A percentile compares a stretch with the other conserved stretches of the same genome.
Conservation (phyloP, 1,139 yeast genomes). For the Wickerhamiella infanticola region DNA sequence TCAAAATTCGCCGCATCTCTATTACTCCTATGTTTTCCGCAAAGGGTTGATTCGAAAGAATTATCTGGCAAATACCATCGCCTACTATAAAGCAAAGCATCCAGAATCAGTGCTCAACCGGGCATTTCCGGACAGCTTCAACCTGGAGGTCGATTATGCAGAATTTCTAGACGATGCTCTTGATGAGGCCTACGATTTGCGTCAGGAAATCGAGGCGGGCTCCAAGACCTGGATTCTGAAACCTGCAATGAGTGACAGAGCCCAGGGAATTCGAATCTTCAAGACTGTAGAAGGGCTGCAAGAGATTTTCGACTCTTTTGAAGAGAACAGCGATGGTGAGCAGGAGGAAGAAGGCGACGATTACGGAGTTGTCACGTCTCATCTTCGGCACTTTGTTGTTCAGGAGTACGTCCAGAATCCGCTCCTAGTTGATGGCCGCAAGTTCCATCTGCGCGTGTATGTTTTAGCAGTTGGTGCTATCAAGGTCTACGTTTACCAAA, state of each 20-base stretch:
- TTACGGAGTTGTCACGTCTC: constrained; percentile 65
- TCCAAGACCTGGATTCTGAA: constrained; percentile 67
- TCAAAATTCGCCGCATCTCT: constrained; percentile 35
- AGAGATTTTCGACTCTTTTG: constrained; percentile 68
- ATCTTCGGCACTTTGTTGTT: constrained; percentile 76
- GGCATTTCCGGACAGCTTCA: constrained; percentile 63
- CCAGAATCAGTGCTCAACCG: constrained; percentile 45
- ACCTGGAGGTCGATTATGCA: constrained; percentile 86
- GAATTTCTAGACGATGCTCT: constrained; percentile 87
- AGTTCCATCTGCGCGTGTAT: constrained; percentile 80
- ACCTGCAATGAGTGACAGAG: constrained; percentile 95
- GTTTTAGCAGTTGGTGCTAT: constrained; percentile 65
- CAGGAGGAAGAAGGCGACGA: constrained; percentile 27
- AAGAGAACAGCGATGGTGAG: constrained; percentile 46
- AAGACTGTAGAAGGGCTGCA: constrained; percentile 66
- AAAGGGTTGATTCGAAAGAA: constrained; percentile 86
- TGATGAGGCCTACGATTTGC: constrained; percentile 78
- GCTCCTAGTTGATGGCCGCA: constrained; percentile 48
- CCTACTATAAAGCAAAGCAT: constrained; percentile 54
- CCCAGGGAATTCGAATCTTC: constrained; percentile 84
- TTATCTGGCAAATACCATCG: constrained; percentile 66
- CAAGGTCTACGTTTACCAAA: constrained; percentile 58
- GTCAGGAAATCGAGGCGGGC: constrained; percentile 49
- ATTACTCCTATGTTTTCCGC: constrained; percentile 64
- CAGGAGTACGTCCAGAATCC: constrained; percentile 66